Conservation (phyloP, 768 basidiomycete genomes). For the Lyophyllum atratum region DNA sequence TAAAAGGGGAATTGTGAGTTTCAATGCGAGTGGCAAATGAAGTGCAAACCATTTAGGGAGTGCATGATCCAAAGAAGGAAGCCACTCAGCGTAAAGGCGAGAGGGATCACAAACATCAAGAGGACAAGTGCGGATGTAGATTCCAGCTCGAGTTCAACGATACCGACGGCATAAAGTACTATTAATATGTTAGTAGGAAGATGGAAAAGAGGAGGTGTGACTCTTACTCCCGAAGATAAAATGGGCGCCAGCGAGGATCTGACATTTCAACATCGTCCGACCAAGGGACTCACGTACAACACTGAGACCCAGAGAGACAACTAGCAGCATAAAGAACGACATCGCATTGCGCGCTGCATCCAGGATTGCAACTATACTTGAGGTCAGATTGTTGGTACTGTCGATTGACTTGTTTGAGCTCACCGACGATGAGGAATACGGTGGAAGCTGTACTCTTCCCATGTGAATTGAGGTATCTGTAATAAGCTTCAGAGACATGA, state of each 20-base stretch:
- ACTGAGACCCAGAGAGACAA: slow-evolving; percentile 90
- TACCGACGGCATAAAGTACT: slow-evolving; percentile 94
- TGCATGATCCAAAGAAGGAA: slow-evolving; percentile 98
- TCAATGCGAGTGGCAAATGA: background rate
- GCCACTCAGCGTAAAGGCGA: slow-evolving; percentile 93
- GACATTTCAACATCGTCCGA: slow-evolving; percentile 79
- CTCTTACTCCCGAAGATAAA: slow-evolving; percentile 90
- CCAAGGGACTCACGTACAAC: slow-evolving; percentile 91
- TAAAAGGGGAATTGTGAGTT: slow-evolving; percentile 25
- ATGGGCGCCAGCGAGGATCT: slow-evolving; percentile 79
- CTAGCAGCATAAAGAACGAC: slow-evolving; percentile 92
- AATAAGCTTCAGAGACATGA: slow-evolving; percentile 63
- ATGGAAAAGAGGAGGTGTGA: background rate
- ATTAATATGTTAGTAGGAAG: slow-evolving; percentile 4
- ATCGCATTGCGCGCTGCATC: slow-evolving; percentile 94
- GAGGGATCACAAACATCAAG: slow-evolving; percentile 88
- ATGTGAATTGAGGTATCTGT: slow-evolving; percentile 91
- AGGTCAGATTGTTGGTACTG: slow-evolving; percentile 2
- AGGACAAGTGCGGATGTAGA: slow-evolving; percentile 84
- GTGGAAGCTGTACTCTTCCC: slow-evolving; percentile 73
- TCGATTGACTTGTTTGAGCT: slow-evolving; percentile 24
- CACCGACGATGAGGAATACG: slow-evolving; percentile 92
- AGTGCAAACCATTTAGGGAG: slow-evolving; percentile 72
- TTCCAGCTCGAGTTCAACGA: slow-evolving; percentile 90
- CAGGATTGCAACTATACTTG: slow-evolving; percentile 76